Evolutionary conservation across 768 basidiomycete species (phyloP), one percentile per base, ranked within the genome.

Genomic region (Coprinellus aureogranulatus): DNA sequence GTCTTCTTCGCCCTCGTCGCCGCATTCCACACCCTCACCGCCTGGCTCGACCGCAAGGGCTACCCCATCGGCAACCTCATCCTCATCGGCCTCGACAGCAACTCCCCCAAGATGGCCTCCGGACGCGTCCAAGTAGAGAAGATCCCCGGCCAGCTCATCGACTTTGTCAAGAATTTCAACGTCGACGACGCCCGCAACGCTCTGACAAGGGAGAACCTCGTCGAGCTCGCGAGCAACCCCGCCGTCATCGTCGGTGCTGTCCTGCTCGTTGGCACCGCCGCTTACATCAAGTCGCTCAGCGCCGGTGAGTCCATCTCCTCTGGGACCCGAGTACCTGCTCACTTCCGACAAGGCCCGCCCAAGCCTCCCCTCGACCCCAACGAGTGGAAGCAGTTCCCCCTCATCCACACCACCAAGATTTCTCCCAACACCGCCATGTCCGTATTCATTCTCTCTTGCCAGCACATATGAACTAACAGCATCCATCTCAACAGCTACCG

Each of bases 381-480:
- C 61, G 77, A 78, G 56, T 99, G 94, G 90, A 81, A 89, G 64
- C 79, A 87, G 61, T 98, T 92, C 76, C 81, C 89, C 26, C 83
- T 99, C 57, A 73, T 77, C 54, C 81, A 91, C 64, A 97, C 96
- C 74, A 86, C 84, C 47, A 76, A 84, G 64, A 80, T 98, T 54
- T 98, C 95, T 8, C 92, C 90, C 61, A 99, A 99, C 75, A 99
- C 97, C 39, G 96, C 97, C 67, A 81, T 94, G 93, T 98, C 61
- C 58, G 87, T 71, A 40, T 44, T 34, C 53, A 57, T 49, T 25
- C 20, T 55, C 51, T 28, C 55, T 26, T 4, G 44, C 48, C 16
- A 12, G 23, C 52, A 18, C 49, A 20, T 53, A 3, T 45, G 34
- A 16, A 3, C 26, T 31, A 23, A 16, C 50, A 9, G 28, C 16